Percentiles rank a stretch among this genome's conserved stretches.
These are phyloP conservation scores for Euphorbia celastroides DNA, from an alignment of 441 rosid species.

Conservation along the genomic window DNA sequence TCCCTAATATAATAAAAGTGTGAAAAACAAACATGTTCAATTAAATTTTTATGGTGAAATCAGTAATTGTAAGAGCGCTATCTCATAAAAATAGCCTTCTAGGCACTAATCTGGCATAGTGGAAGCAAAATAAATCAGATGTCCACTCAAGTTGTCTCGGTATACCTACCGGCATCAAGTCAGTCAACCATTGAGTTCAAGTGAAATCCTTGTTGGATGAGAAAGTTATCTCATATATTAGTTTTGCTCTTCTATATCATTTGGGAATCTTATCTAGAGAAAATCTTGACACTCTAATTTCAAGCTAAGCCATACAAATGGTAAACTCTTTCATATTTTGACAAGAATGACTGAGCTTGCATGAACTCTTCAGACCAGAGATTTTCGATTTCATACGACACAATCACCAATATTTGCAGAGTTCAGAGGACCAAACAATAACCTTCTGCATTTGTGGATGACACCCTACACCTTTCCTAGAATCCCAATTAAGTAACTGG, in stretches of 20 bases:
- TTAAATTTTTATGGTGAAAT: neutral
- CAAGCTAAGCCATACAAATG: slow-evolving; percentile 4
- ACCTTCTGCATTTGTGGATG: neutral
- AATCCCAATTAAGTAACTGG: neutral
- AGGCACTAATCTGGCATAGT: slow-evolving; percentile 5
- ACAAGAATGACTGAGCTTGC: no score
- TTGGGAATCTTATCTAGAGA: neutral
- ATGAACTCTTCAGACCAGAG: no score
- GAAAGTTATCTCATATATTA: neutral
- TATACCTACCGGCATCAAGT: neutral
- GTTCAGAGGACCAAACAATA: neutral
- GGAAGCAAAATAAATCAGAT: neutral
- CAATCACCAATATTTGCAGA: no score
- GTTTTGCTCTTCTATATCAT: neutral
- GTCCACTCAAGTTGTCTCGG: neutral
- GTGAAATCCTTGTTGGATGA: neutral
- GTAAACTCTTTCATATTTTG: neutral
- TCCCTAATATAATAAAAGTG: no score
- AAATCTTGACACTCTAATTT: slow-evolving; percentile 14
- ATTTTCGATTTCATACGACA: no score
- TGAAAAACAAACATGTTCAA: no score
- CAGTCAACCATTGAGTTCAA: slow-evolving; percentile 27
- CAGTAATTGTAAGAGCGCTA: neutral
- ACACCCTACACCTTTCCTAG: neutral
- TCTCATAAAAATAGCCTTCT: neutral